A percentile compares a stretch with the other conserved stretches of the same genome.
These are phyloP conservation scores for Colletotrichum theobromicola DNA, from an alignment of 2,329 filamentous ascomycete genomes.

Conservation along the genomic window DNA sequence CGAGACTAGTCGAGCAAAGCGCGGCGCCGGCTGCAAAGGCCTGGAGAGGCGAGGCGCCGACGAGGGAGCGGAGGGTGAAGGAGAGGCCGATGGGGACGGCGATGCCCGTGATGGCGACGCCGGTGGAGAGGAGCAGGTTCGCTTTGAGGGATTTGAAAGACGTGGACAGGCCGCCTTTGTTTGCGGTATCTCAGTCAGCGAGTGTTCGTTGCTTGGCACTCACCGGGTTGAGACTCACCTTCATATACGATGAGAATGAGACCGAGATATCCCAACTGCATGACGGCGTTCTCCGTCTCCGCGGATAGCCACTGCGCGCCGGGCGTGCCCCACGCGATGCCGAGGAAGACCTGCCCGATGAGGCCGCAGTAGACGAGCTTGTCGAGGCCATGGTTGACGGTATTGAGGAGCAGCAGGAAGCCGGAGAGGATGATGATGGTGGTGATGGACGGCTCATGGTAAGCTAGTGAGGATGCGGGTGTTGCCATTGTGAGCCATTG, in stretches of 20 bases:
- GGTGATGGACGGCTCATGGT: constrained; percentile 66
- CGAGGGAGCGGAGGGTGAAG: constrained; percentile 59
- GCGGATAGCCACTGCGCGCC: constrained; percentile 63
- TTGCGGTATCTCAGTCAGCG: accelerated
- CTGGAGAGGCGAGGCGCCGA: constrained; percentile 59
- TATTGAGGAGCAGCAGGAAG: constrained; percentile 68
- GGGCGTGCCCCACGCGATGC: constrained; percentile 73
- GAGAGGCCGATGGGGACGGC: constrained; percentile 67
- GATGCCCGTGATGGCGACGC: constrained; percentile 72
- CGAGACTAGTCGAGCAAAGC: constrained; percentile 75
- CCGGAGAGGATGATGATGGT: constrained; percentile 65
- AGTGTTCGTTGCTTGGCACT: neutral
- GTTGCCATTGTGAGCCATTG: neutral
- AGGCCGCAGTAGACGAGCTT: constrained; percentile 71
- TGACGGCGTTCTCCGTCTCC: constrained; percentile 58
- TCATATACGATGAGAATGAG: constrained; percentile 77
- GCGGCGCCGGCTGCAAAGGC: constrained; percentile 77
- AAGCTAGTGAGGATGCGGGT: constrained; percentile 45
- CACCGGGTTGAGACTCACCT: constrained; percentile 40
- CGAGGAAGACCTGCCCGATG: constrained; percentile 73
- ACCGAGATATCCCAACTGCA: constrained; percentile 75
- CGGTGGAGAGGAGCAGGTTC: constrained; percentile 64
- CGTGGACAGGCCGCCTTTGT: constrained; percentile 61
- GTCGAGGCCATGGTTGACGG: constrained; percentile 62
- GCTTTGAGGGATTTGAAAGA: constrained; percentile 58